Percentiles rank a stretch among this genome's conserved stretches.
phyloP scores from a whole-genome alignment of 768 basidiomycete species.

The Boletus subparvulus region DNA sequence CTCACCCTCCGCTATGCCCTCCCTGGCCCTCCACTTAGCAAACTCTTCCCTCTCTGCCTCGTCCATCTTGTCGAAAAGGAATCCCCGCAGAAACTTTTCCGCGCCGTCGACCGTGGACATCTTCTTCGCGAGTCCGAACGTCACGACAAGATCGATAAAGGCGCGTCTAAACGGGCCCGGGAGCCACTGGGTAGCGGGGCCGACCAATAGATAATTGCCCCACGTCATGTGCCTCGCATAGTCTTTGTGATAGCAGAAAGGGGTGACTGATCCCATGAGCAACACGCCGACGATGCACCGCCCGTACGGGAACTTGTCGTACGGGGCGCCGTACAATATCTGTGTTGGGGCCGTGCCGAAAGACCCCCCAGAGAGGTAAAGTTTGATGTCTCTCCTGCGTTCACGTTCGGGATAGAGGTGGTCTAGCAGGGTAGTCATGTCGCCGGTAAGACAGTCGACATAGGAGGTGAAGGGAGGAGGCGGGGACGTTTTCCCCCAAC shows the following conservation, averaged over 20 bases:
- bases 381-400: conserved; percentile 32
- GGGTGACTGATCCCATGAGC: conserved; percentile 47
- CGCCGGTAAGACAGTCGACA: conserved; percentile 41
- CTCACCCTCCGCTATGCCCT: conserved; percentile 43
- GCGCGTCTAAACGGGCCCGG: conserved; percentile 36
- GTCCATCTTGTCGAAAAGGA: conserved; percentile 43
- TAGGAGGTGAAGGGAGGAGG: conserved; percentile 36
- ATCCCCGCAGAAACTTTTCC: conserved; percentile 39
- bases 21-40: conserved; percentile 41
- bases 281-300: conserved; percentile 46
- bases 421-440: conserved; percentile 46
- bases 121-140: conserved; percentile 33
- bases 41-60: conserved; percentile 33
- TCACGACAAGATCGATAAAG: conserved; percentile 31
- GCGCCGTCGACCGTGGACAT: conserved; percentile 41
- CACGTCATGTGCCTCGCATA: conserved; percentile 49
- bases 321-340: conserved; percentile 53
- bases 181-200: conserved; percentile 43
- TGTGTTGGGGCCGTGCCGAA: conserved; percentile 56
- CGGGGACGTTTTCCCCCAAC: conserved; percentile 57
- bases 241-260: conserved; percentile 44
- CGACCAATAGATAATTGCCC: conserved; percentile 45
- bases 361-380: conserved; percentile 54
- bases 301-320: conserved; percentile 51
- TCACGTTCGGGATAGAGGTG: conserved; percentile 47